Evolutionary conservation across 225 moss, liverwort and hornwort species (phyloP).

Genomic region (Marchantia paleacea): DNA sequence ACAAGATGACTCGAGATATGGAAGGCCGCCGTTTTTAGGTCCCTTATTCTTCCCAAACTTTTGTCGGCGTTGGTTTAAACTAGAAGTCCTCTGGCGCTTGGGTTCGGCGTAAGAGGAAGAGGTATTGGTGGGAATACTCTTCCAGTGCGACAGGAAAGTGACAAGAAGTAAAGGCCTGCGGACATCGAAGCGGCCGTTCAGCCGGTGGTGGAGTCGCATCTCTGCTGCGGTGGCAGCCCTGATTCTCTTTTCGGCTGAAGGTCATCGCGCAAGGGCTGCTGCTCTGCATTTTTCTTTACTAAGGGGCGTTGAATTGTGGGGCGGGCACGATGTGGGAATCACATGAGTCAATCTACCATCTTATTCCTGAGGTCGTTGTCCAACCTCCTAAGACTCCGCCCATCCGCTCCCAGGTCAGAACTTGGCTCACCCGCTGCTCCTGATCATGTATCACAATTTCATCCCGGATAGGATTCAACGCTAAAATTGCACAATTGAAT

Average conservation of each 20-base stretch:
- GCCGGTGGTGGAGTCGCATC: not conserved
- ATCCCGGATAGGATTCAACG: too few species aligned
- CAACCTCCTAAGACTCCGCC: conserved; percentile 46
- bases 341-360: conserved; percentile 36
- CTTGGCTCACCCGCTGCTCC: not conserved
- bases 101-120: too few species aligned
- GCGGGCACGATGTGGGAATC: conserved; percentile 44
- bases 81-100: not conserved
- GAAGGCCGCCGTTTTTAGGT: not conserved
- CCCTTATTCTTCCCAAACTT: not conserved
- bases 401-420: conserved; percentile 39
- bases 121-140: too few species aligned
- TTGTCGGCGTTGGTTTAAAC: not conserved
- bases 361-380: conserved; percentile 30
- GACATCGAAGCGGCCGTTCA: not conserved
- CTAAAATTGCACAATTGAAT: too few species aligned
- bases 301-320: not conserved
- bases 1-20: not conserved
- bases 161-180: not conserved
- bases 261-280: not conserved
- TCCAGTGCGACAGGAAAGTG: not conserved
- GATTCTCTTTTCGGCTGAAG: not conserved
- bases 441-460: too few species aligned
- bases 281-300: not conserved
- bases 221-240: not conserved